Base-by-base conservation (phyloP, 495 filamentous ascomycete genomes). In the Hypoxylon lienhwacheense region DNA sequence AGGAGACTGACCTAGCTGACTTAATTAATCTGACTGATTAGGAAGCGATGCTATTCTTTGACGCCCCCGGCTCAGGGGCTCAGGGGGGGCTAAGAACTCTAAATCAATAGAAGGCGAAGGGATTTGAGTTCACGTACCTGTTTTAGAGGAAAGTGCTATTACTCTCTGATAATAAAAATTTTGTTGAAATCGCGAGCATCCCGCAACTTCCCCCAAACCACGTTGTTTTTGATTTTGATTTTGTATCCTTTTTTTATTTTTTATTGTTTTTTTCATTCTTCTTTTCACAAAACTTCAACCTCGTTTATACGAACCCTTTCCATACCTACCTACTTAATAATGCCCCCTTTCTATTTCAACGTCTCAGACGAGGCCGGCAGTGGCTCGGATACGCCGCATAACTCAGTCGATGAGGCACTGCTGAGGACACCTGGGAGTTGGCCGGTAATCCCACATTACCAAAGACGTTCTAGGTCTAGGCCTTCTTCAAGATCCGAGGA, bases 71-170 rank as follows among this genome's bases (percentile, higher is more conserved):
- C 26, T 15, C 8, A 32, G 17, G 24, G 36, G 11, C 21, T 39
- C 16, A 24, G 20, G n/a, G 7, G 19, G 12, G 29, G 7, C 50
- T 41, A 60, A 31, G n/a, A n/a, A n/a, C n/a, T n/a, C 16, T 10
- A 19, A 33, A 29, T 8, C 15, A 28, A 39, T 37, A 12, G 10
- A 12, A 28, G 29, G 16, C 17, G 15, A 28, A 20, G 21, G 8
- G 5, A 20, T 48, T 59, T 49, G 37, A 40, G 43, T 59, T 52
- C 29, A 11, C 5, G 48, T 53, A 14, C 49, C 37, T 49, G 31
- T 31, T 39, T 26, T 45, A 16, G 16, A 7, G 17, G 16, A 43
- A 14, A 7, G 16, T 12, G 7, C 19, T 1, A 28, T n/a, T 5
- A 7, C 12, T 4, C 7, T 31, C 14, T 15, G 37, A 11, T 14